Conservation (phyloP, 1,284 basidiomycete species). For the Cutaneotrichosporon sp. region DNA sequence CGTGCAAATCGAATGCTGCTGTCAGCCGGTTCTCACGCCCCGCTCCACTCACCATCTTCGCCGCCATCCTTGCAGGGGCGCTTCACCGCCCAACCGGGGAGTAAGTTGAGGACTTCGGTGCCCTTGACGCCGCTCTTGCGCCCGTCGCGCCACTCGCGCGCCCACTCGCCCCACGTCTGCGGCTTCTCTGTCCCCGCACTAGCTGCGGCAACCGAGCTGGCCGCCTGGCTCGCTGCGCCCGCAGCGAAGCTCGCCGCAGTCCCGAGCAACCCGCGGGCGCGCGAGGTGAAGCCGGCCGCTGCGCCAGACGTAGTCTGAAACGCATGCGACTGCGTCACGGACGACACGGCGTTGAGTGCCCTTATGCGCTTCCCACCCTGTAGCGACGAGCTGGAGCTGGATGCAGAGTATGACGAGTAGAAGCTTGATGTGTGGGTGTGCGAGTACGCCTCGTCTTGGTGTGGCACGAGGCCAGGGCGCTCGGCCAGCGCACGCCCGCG, state of each 20-base stretch:
- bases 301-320: constrained; percentile 15
- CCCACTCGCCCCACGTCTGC: constrained; percentile 26
- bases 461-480: background rate
- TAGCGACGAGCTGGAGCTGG: background rate
- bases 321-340: background rate
- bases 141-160: constrained; percentile 18
- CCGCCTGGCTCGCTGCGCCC: background rate
- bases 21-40: background rate
- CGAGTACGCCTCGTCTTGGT: background rate
- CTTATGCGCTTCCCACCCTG: background rate
- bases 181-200: constrained; percentile 30
- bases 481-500: background rate
- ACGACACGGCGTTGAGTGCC: background rate
- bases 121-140: constrained; percentile 13
- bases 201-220: background rate
- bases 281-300: constrained; percentile 14
- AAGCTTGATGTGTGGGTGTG: background rate
- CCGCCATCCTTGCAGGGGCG: constrained; percentile 23
- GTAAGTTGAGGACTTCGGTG: constrained; percentile 34
- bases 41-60: constrained; percentile 19
- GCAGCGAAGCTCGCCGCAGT: constrained; percentile 14
- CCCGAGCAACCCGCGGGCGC: constrained; percentile 18
- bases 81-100: constrained; percentile 48
- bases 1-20: constrained; percentile 21
- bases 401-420: background rate